A percentile compares a stretch with the other conserved stretches of the same genome.
These are phyloP conservation scores for Euphorbia celastroides DNA, from an alignment of 441 rosid species.

Conservation along the genomic window DNA sequence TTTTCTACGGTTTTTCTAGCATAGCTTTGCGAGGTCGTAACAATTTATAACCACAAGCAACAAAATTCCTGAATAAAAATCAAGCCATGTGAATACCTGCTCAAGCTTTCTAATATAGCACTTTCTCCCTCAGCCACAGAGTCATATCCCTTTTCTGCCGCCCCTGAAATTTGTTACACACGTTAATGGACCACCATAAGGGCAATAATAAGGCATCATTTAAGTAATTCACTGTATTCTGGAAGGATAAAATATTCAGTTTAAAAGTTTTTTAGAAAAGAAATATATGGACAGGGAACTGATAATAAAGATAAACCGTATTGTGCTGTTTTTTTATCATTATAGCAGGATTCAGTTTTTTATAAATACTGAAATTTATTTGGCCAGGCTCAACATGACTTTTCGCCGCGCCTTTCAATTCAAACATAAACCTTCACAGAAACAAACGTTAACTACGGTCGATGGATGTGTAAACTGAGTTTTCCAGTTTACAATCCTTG, in stretches of 20 bases:
- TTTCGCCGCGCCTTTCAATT: not conserved
- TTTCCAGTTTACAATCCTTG: not conserved
- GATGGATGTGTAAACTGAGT: not conserved
- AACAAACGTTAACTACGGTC: not conserved
- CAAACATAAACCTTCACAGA: not conserved
- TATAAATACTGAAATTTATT: not conserved
- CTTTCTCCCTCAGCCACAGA: slow-evolving; percentile 70
- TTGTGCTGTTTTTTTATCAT: not conserved
- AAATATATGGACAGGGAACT: slow-evolving; percentile 1
- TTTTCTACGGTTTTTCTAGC: not conserved
- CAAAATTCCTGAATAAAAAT: not conserved
- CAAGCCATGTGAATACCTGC: slow-evolving; percentile 43
- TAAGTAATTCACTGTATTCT: slow-evolving; percentile 15
- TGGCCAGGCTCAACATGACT: slow-evolving; percentile 3
- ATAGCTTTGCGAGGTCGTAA: not conserved
- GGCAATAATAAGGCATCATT: slow-evolving; percentile 11
- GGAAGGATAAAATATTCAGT: too few species aligned
- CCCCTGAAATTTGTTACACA: slow-evolving; percentile 50
- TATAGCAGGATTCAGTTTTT: not conserved
- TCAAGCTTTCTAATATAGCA: slow-evolving; percentile 66
- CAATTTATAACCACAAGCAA: not conserved
- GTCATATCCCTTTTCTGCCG: slow-evolving; percentile 58
- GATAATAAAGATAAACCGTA: not conserved
- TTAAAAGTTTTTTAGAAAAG: not conserved
- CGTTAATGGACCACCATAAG: slow-evolving; percentile 31